Percentiles rank a stretch among this genome's conserved stretches.
Conservation (phyloP, 345 rosid species). For the Hibiscus syriacus region DNA sequence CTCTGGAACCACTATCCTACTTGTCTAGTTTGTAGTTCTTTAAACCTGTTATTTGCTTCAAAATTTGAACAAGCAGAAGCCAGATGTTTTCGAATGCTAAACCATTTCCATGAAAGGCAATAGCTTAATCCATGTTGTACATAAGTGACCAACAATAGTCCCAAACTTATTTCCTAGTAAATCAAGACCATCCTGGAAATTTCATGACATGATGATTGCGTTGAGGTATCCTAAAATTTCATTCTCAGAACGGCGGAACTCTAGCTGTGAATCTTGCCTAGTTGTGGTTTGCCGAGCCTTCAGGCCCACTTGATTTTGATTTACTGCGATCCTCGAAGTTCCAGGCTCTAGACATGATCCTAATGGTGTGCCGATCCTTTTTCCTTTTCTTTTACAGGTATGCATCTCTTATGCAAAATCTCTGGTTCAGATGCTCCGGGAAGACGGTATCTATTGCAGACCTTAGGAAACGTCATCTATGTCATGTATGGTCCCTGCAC, state of each 20-base stretch:
- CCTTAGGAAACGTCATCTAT: slow-evolving; percentile 81
- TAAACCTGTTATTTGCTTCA: background rate
- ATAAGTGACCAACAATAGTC: background rate
- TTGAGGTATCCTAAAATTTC: no score
- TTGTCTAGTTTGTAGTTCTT: background rate
- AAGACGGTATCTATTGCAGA: slow-evolving; percentile 71
- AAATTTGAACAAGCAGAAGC: background rate
- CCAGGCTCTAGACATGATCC: background rate
- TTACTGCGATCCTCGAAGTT: no score
- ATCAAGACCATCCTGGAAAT: background rate
- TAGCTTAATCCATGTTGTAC: no score
- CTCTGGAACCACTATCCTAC: background rate
- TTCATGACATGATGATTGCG: background rate
- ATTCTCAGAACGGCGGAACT: no score
- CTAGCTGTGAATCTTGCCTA: no score
- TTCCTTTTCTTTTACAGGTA: slow-evolving; percentile 47
- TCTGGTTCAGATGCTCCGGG: slow-evolving; percentile 59
- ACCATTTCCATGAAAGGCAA: background rate
- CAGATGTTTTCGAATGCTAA: background rate
- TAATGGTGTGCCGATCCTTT: background rate
- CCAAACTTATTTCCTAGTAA: background rate
- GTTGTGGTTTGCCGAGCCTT: no score
- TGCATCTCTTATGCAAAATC: slow-evolving; percentile 58
- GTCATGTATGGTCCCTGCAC: slow-evolving; percentile 90
- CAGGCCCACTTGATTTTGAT: no score